Evolutionary conservation across 768 basidiomycete species (phyloP), one percentile per base, ranked within the genome.

Genomic region (Panaeolus papilionaceus): DNA sequence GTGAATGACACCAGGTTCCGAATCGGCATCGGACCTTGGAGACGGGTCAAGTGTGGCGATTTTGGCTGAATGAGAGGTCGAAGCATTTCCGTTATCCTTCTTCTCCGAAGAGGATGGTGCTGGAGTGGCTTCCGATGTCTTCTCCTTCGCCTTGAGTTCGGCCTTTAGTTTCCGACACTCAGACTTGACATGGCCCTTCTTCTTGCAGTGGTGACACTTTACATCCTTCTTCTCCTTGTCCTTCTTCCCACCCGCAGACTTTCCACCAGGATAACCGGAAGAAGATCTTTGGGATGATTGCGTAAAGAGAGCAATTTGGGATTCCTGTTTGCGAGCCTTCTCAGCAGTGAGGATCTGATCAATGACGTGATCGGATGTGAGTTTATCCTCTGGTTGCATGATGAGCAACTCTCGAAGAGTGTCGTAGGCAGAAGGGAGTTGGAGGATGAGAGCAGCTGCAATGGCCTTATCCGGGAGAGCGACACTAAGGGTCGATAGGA

Each of bases 201-300:
- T 70, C 37, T 68, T 67, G 47, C 71, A 72, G 65, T 72, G 66
- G 23, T 65, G 1, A 37, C 69, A 72, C n/a, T 58, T 70, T 16
- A 61, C 28, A 7, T 44, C n/a, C 54, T 64, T 69, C 37, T 67
- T 54, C n/a, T 61, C 49, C 20, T 37, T 44, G 33, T 38, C 66
- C 28, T 69, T 69, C 23, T 20, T 61, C 42, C 62, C 47, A 2
- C 64, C 66, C 20, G 23, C 20, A 51, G 49, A 20, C 26, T 69
- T 69, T 65, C 11, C 39, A 44, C 16, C n/a, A 10, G 39, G 14
- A 2, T 40, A 4, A 40, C 33, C 33, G 33, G 33, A 33, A 33
- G 39, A 14, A 40, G 39, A 10, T 10, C 39, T 8, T 14, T 40
- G 9, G 11, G 39, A 40, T 11, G 39, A 40, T 40, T 8, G 39